phyloP scores from a whole-genome alignment of 768 basidiomycete species.

The Pisolithus orientalis region DNA sequence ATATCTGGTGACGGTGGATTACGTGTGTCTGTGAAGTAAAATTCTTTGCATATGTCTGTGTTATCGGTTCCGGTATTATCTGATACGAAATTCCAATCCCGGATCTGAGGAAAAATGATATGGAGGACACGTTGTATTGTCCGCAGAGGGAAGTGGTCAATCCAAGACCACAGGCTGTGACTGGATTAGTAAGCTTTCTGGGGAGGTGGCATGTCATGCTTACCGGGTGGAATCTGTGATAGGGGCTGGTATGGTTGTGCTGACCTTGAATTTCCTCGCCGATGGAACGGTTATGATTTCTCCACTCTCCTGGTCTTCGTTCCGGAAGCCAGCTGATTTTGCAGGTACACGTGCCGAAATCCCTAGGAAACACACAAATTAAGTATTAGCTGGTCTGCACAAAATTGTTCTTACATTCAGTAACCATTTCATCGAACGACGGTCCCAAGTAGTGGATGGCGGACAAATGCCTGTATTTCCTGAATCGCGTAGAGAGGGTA shows the following conservation, averaged over 20 bases:
- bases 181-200: conserved; percentile 1
- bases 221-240: conserved; percentile 29
- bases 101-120: conserved; percentile 36
- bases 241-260: conserved; percentile 18
- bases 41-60: conserved; percentile 37
- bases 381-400: neutral
- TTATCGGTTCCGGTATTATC: conserved; percentile 30
- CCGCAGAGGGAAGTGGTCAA: conserved; percentile 28
- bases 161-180: conserved; percentile 24
- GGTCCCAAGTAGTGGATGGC: conserved; percentile 22
- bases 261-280: conserved; percentile 22
- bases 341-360: conserved; percentile 22
- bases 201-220: neutral
- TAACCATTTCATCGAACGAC: conserved; percentile 23
- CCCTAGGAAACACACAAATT: conserved; percentile 15
- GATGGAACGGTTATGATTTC: conserved; percentile 29
- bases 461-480: conserved; percentile 26
- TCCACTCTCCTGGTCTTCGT: conserved; percentile 21
- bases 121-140: conserved; percentile 36
- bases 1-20: conserved; percentile 19
- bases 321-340: conserved; percentile 20
- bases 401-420: conserved; percentile 17
- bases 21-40: conserved; percentile 34
- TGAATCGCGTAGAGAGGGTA: conserved; percentile 28
- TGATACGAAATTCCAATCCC: conserved; percentile 37